A percentile compares a stretch with the other conserved stretches of the same genome.
phyloP scores from a whole-genome alignment of 805 yeast genomes.

The Barnettozyma populi region DNA sequence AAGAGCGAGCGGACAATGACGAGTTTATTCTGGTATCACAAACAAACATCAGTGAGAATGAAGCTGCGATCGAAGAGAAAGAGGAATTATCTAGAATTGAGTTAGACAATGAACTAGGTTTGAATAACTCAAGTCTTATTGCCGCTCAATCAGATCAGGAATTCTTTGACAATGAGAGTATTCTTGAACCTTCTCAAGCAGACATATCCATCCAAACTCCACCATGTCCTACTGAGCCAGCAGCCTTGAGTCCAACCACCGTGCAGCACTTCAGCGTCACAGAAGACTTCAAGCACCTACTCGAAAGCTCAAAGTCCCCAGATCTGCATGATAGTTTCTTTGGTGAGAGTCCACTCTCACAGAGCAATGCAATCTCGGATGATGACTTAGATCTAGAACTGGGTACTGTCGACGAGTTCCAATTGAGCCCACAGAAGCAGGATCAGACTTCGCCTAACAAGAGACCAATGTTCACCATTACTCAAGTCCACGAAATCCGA shows the following conservation, averaged over 20 bases:
- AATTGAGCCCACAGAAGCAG: neutral
- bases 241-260: conserved; percentile 26
- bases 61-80: conserved; percentile 24
- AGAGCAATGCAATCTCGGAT: conserved; percentile 7
- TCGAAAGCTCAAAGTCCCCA: conserved; percentile 20
- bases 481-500: conserved; percentile 26
- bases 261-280: conserved; percentile 24
- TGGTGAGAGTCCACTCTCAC: conserved; percentile 17
- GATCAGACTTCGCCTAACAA: conserved; percentile 18
- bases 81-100: conserved; percentile 26
- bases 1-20: neutral
- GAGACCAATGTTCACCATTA: conserved; percentile 25
- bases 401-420: conserved; percentile 10
- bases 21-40: conserved; percentile 13
- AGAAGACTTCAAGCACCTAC: conserved; percentile 14
- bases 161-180: neutral
- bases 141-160: conserved; percentile 11
- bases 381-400: conserved; percentile 4
- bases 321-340: conserved; percentile 16
- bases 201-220: conserved; percentile 19
- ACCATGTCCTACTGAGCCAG: conserved; percentile 27
- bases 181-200: neutral
- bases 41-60: conserved; percentile 16
- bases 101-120: conserved; percentile 9
- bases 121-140: conserved; percentile 1